Evolutionary conservation across 306 rosid genomes (phyloP), one percentile per base, ranked within the genome.

Genomic region (Fragaria iinumae): DNA sequence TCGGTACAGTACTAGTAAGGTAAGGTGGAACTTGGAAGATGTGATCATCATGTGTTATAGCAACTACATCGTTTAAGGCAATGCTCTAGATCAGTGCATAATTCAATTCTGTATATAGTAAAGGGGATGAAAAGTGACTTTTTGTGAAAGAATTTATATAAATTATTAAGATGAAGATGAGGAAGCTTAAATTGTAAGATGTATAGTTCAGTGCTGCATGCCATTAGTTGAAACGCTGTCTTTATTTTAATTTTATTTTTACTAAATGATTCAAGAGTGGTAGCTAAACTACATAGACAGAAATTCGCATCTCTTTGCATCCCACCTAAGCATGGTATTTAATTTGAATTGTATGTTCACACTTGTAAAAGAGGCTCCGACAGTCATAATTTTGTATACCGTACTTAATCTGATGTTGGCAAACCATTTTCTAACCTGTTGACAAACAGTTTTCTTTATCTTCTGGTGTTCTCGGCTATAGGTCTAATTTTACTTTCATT

Each of bases 1-100:
- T 18, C 11, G 17, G 38, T 21, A 11, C 32, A 20, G 64, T 18
- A 20, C 32, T n/a, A 18, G 29, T 70, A 41, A 71, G 20, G 29
- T 70, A 41, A 71, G 20, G 25, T 71, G 60, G 74, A 70, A 70
- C 63, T 21, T 56, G 27, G 12, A 56, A 17, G 67, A 67, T 13
- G 21, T 68, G 53, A 43, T 68, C 20, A 6, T n/a, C 72, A 43
- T 41, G 36, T 12, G 20, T 43, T 39, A 56, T 7, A 21, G 13
- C 13, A n/a, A 56, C 13, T n/a, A 3, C 13, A n/a, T 56, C 11
- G 29, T 9, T 21, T 2, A 56, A n/a, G 27, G 32, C 14, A 23
- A 0, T 59, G 18, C 11, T 69, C 41, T 25, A 6, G 21, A 6
- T 69, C 10, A 23, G 38, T 45, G 56, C 32, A 41, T 18, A 18